Conservation (phyloP, 2,329 filamentous ascomycete species). For the Trichoderma lentiforme region DNA sequence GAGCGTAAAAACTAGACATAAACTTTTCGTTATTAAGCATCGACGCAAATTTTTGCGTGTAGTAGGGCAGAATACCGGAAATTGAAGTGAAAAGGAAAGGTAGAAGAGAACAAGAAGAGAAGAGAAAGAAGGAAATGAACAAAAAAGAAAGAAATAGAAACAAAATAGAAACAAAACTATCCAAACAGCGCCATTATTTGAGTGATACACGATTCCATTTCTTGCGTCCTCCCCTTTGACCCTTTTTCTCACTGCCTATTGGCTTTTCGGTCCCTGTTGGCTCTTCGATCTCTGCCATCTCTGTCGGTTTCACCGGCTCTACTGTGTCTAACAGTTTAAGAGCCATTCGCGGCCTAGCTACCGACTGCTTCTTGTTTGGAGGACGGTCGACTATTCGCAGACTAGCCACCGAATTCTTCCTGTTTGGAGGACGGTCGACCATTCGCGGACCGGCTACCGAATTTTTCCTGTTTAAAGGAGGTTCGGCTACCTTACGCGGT, state of each 20-base stretch:
- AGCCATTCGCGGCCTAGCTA: not conserved
- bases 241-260: not conserved
- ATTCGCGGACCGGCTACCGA: not conserved
- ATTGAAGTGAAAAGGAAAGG: not conserved
- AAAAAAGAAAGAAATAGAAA: not conserved
- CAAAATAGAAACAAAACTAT: not conserved
- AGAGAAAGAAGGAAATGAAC: not conserved
- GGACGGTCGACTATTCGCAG: too few relatives aligned
- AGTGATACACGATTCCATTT: conserved; percentile 8
- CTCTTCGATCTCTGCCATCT: not conserved
- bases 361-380: not conserved
- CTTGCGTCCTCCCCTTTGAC: conserved; percentile 1
- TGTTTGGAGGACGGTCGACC: not conserved
- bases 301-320: not conserved
- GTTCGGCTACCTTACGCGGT: not conserved
- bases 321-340: not conserved
- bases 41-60: not conserved
- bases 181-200: not conserved
- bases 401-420: too few relatives aligned
- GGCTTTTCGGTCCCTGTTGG: not conserved
- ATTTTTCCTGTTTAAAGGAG: not conserved
- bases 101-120: too few relatives aligned
- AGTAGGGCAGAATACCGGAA: not conserved
- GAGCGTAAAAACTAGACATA: not conserved
- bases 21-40: not conserved